Base-by-base conservation (phyloP, 192 early-diverging fungal genomes). In the Diversispora epigaea region DNA sequence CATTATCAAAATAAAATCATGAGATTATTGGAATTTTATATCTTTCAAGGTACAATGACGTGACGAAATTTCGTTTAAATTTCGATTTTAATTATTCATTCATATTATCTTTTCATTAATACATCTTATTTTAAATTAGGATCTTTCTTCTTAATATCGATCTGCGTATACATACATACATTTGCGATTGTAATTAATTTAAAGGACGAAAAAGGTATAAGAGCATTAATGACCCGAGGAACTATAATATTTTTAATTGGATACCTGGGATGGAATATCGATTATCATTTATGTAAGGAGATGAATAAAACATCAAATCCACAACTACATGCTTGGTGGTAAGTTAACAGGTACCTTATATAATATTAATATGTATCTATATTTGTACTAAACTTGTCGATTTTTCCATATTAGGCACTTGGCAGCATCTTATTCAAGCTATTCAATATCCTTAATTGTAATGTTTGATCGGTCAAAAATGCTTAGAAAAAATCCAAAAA, bases 191-290 rank as follows among this genome's bases (percentile, higher is more conserved):
- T 61, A 32, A 61, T 61, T 61, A 61, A 61, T 22, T 60, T 60
- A 60, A 60, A 10, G 58, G 8, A 10, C 10, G 58, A 60, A 60
- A 60, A 32, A 39, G 25, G 58, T 60, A 60, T 61, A 61, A 39
- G 25, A 61, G 5, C 58, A 61, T 61, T 61, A 61, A 61, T 61
- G 58, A 6, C 39, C 10, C 58, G 25, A 61, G 22, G 58, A 61
- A 32, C 58, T 61, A 61, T 61, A 61, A 61, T 61, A 61, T 61
- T 61, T 61, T 61, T 61, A 61, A 61, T 61, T 61, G 58, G 58
- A 60, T 60, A 32, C 58, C n/a, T 60, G 4, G 58, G 58, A 61
- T 61, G 58, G 58, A 0, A 61, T 39, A 61, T 61, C 11, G 58
- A 61, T 32, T 61, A 61, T 61, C 58, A 61, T 61, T 61, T 61